Evolutionary conservation across 257 asterid species (phyloP), one percentile per base, ranked within the genome.

Genomic region (Paulownia fortunei): DNA sequence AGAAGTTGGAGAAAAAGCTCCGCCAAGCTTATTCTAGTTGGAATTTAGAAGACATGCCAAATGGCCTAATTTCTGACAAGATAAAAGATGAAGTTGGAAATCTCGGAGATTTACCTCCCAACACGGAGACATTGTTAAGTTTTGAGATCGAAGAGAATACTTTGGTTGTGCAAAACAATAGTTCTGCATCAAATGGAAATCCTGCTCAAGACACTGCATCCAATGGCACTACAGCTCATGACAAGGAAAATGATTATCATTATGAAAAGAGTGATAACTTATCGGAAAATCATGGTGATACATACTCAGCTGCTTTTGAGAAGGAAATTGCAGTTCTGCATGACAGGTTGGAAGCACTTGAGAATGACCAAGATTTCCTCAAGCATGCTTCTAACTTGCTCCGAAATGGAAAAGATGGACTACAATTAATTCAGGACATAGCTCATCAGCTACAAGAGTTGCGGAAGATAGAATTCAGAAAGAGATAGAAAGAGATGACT

Each of bases 291-390:
- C 79, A 79, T 41, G 74, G 77, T 74, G 83, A 76, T 11, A 34
- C 37, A 34, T 76, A 70, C 72, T 52, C 81, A 39, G 87, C 65
- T 34, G 39, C 69, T 34, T 61, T 83, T 2, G 74, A 67, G 80
- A 81, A 76, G 78, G 91, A 86, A 72, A 82, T 87, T 10, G 76
- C 66, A 47, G 76, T 83, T 42, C 85, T 88, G 59, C 76, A 76
- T 32, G 84, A 67, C 21, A 84, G 90, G 77, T 78, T 91, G 82
- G 77, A 82, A 80, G 87, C 89, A 69, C 86, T 90, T 27, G 96
- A 90, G 74, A 65, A 73, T n/a, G 90, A 84, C 74, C 37, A 68
- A 27, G 82, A 84, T 56, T 82, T 88, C 69, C 76, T 89, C 60
- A 79, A 74, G 79, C 86, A 82, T 73, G 76, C 89, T 71, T 86